Base-by-base conservation (phyloP, 2,329 filamentous ascomycete species). In the Thelonectria olida region DNA sequence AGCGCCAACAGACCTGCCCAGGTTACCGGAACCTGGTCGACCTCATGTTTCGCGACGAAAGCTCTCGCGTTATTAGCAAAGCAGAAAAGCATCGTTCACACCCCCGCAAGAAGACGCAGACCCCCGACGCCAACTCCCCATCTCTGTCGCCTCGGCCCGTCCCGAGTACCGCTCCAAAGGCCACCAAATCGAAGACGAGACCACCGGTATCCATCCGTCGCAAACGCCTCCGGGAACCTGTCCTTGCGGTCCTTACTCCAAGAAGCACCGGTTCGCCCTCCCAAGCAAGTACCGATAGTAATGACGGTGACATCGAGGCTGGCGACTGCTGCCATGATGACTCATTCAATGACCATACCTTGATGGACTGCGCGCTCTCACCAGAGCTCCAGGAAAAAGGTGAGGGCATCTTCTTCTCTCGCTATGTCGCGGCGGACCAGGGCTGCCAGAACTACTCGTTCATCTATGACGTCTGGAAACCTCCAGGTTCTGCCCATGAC, bases 21-120 rank as follows among this genome's bases (percentile, higher is more conserved):
- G 85, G 85, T 56, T 87, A 87, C 66, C 77, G 84, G 42, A 84
- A 84, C 63, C 76, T 83, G 49, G 80, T 85, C 39, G 84, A 87
- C 64, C 78, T 87, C 62, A 85, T 87, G 78, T 87, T 87, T 66
- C 81, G 84, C 41, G 83, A 87, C 67, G 82, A 87, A 71, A 87
- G 82, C 64, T 80, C 79, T 28, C 82, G 84, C 69, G 84, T 87
- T 56, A 84, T 84, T 65, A 80, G 81, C 66, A 85, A 84, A 73
- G 82, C 81, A 45, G 79, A 77, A 53, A 78, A 78, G 58, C 67
- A 62, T 50, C 69, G 72, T 23, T 65, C 70, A 19, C 72, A 71
- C 23, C 44, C 60, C 53, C 56, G 55, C 39, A 70, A 67, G 56
- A 75, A 74, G 42, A 60, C 65, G 27, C 62, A 48, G n/a, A 56